Evolutionary conservation across 352 stramenopile species (phyloP).

Genomic region (Thraustochytrium striatum): DNA sequence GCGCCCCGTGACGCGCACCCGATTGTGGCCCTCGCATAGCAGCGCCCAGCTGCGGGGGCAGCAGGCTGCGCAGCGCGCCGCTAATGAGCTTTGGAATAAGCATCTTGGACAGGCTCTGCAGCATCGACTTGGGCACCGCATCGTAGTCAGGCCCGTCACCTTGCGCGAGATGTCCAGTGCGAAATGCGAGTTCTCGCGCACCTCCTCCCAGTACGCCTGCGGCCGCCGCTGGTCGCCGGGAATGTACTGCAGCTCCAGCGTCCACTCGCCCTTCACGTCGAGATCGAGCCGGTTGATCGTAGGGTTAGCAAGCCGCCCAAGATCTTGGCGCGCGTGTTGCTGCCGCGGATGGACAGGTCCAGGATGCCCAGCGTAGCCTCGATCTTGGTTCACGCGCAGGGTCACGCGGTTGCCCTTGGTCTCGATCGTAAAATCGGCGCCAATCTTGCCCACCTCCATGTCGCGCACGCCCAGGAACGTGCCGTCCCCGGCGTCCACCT

Average conservation of each 20-base stretch:
- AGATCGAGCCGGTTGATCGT: slow-evolving; percentile 39
- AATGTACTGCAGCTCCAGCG: slow-evolving; percentile 15
- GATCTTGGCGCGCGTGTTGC: not conserved
- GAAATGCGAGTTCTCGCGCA: slow-evolving; percentile 26
- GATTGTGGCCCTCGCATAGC: slow-evolving; percentile 20
- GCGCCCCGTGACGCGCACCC: not conserved
- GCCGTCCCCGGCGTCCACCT: slow-evolving; percentile 34
- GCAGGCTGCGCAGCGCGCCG: slow-evolving; percentile 6
- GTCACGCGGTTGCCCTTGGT: not conserved
- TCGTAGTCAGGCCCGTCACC: slow-evolving; percentile 26
- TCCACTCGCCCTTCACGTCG: slow-evolving; percentile 16
- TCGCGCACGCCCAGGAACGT: slow-evolving; percentile 41
- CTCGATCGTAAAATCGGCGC: not conserved
- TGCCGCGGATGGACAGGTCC: slow-evolving; percentile 31
- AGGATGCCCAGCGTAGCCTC: slow-evolving; percentile 8
- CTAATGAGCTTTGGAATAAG: slow-evolving; percentile 40
- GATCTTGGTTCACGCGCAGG: slow-evolving; percentile 26
- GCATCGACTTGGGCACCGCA: slow-evolving; percentile 11
- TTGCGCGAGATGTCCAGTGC: slow-evolving; percentile 15
- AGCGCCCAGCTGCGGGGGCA: slow-evolving; percentile 12
- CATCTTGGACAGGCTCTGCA: slow-evolving; percentile 17
- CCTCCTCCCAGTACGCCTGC: slow-evolving; percentile 26
- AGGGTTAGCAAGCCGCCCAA: slow-evolving; percentile 24
- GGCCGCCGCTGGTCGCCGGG: not conserved
- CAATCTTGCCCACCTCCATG: slow-evolving; percentile 9